These are phyloP conservation scores for Hypoxylon crocopeplum DNA, from an alignment of 495 filamentous ascomycete genomes.

Conservation along the genomic window DNA sequence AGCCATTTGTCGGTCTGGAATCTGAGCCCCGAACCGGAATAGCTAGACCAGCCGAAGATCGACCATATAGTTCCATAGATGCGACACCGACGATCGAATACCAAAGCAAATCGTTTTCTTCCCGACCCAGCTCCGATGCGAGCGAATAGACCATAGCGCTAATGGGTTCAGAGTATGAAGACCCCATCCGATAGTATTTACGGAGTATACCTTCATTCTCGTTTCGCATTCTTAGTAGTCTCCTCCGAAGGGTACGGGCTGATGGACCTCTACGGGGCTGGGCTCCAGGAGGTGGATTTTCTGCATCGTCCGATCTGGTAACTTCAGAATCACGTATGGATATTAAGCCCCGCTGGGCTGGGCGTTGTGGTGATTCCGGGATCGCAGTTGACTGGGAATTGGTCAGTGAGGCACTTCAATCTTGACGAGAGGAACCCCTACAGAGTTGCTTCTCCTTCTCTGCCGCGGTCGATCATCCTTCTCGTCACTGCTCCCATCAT, in stretches of 20 bases:
- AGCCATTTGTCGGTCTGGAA: slow-evolving; percentile 65
- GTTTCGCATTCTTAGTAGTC: slow-evolving; percentile 73
- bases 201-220: slow-evolving; percentile 77
- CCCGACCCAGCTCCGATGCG: slow-evolving; percentile 90
- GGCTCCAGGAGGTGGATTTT: slow-evolving; percentile 60
- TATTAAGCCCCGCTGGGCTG: slow-evolving; percentile 56
- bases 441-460: slow-evolving; percentile 85
- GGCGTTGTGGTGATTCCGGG: slow-evolving; percentile 56
- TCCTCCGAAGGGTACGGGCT: slow-evolving; percentile 69
- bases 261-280: slow-evolving; percentile 69
- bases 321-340: slow-evolving; percentile 52
- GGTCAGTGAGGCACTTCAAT: slow-evolving; percentile 39
- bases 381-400: slow-evolving; percentile 63
- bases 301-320: slow-evolving; percentile 47
- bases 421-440: slow-evolving; percentile 47
- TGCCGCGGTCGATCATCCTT: slow-evolving; percentile 75
- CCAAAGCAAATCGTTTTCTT: slow-evolving; percentile 97
- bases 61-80: slow-evolving; percentile 89
- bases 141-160: slow-evolving; percentile 93
- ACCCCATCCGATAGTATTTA: slow-evolving; percentile 82
- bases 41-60: slow-evolving; percentile 78
- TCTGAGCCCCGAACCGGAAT: slow-evolving; percentile 66
- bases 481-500: slow-evolving; percentile 72
- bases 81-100: slow-evolving; percentile 90
- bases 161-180: slow-evolving; percentile 93